Base-by-base conservation (phyloP, 2,329 filamentous ascomycete species). In the Penicillium corylophilum region DNA sequence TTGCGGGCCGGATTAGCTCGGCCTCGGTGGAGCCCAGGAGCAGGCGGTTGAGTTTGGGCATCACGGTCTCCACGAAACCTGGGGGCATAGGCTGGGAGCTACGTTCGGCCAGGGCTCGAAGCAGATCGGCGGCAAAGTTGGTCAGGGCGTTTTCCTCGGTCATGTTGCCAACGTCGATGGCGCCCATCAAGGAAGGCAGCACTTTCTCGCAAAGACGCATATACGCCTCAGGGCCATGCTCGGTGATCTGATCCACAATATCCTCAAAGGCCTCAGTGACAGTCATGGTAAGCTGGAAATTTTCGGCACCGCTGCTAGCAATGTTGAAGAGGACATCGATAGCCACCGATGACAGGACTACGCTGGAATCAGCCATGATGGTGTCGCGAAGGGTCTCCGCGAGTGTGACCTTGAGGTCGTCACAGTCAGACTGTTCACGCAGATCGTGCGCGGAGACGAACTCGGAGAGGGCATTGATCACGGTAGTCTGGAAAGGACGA, bases 201-300 rank as follows among this genome's bases (percentile, higher is more conserved):
- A 95, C 89, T 71, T 93, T 95, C 61, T 84, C 79, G 68, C 93
- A 96, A 6, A 99, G 81, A 10, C 83, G 83, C 44, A 86, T 80
- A 69, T 93, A 99, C 1, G 85, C 81, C 8, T 88, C 83, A 6
- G 80, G 75, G 20, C 84, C 84, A 54, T 77, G 74, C 13, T 85
- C 83, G 2, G 87, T 77, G 52, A 95, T 82, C 1, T 78, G 80
- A 45, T 81, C 78, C 5, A 92, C 88, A 50, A 96, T 86, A 39
- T 94, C 90, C 70, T 97, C 93, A 65, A 99, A 95, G 0, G 90
- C 86, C 72, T 99, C 94, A 31, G 84, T 88, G 22, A 97, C 88
- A 46, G 96, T 78, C 76, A 92, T 87, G 0, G 87, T 90, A 42
- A 96, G 83, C 70, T 96, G 92, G 76, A 95, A 95, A 74, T 95